phyloP scores from a whole-genome alignment of 129 eudicot genomes.

The Saussurea involucrata region DNA sequence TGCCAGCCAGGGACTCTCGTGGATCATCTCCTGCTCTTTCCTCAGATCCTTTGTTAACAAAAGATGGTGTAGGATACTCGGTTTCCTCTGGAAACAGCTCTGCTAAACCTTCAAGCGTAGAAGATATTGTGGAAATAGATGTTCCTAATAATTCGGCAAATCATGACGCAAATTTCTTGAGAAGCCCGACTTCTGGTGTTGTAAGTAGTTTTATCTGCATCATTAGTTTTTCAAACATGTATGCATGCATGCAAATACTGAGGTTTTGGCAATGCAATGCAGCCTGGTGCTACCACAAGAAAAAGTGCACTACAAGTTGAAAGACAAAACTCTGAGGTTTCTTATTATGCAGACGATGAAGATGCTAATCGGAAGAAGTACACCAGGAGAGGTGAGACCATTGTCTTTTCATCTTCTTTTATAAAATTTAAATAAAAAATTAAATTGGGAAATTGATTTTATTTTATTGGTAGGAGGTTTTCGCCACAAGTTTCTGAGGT shows the following conservation, averaged over 20 bases:
- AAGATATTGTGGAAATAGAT: conserved; percentile 75
- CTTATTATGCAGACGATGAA: conserved; percentile 90
- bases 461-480: conserved; percentile 47
- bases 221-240: background rate
- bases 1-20: conserved; percentile 44
- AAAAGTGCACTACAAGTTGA: conserved; percentile 70
- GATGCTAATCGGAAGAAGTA: conserved; percentile 82
- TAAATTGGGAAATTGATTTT: conserved; percentile 4
- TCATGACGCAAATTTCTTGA: conserved; percentile 40
- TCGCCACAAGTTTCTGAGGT: conserved; percentile 76
- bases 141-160: conserved; percentile 48
- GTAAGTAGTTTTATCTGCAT: conserved; percentile 35
- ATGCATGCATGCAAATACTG: background rate
- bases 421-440: background rate
- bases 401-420: background rate
- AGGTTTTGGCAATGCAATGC: conserved; percentile 10
- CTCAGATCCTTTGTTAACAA: conserved; percentile 49
- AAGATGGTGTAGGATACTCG: conserved; percentile 28
- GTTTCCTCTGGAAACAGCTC: conserved; percentile 30
- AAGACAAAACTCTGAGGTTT: conserved; percentile 75
- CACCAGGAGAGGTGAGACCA: conserved; percentile 63
- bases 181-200: conserved; percentile 64
- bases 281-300: conserved; percentile 93
- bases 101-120: conserved; percentile 41
- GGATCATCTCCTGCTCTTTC: conserved; percentile 66